Conservation (phyloP, 2,329 filamentous ascomycete genomes). For the Orbilia ellipsospora region DNA sequence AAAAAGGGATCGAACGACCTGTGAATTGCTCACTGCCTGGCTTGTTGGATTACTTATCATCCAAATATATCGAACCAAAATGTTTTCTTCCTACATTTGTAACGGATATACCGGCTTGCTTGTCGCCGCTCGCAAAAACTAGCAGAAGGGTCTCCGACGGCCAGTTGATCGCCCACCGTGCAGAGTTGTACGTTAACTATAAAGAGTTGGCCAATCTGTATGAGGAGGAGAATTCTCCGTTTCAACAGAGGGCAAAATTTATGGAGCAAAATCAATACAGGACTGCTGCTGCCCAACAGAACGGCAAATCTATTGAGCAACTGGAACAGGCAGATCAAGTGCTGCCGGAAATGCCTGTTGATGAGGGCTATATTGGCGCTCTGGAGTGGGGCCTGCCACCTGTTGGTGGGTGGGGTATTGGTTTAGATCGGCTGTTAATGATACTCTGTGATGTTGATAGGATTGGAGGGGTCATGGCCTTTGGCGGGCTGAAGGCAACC, state of each 20-base stretch:
- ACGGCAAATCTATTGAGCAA: slow-evolving; percentile 42
- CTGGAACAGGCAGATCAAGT: slow-evolving; percentile 61
- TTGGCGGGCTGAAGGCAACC: slow-evolving; percentile 80
- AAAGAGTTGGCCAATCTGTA: slow-evolving; percentile 95
- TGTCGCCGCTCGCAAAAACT: slow-evolving; percentile 67
- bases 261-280: slow-evolving; percentile 67
- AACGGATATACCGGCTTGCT: slow-evolving; percentile 76
- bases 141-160: slow-evolving; percentile 63
- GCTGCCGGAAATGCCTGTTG: slow-evolving; percentile 68
- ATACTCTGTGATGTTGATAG: slow-evolving; percentile 80
- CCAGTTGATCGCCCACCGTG: slow-evolving; percentile 82
- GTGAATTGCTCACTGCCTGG: slow-evolving; percentile 70
- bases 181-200: slow-evolving; percentile 83
- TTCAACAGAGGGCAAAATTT: slow-evolving; percentile 86
- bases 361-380: slow-evolving; percentile 85
- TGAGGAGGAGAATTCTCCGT: slow-evolving; percentile 95
- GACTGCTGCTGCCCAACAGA: slow-evolving; percentile 58
- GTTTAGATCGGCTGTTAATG: slow-evolving; percentile 91
- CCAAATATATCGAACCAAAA: slow-evolving; percentile 79
- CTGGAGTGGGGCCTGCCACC: slow-evolving; percentile 92
- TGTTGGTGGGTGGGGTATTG: slow-evolving; percentile 96
- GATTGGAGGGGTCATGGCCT: slow-evolving; percentile 87
- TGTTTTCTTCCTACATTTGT: slow-evolving; percentile 80
- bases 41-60: slow-evolving; percentile 83
- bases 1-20: slow-evolving; percentile 67